Conservation (phyloP, 2,329 filamentous ascomycete species). For the Madurella mycetomatis region DNA sequence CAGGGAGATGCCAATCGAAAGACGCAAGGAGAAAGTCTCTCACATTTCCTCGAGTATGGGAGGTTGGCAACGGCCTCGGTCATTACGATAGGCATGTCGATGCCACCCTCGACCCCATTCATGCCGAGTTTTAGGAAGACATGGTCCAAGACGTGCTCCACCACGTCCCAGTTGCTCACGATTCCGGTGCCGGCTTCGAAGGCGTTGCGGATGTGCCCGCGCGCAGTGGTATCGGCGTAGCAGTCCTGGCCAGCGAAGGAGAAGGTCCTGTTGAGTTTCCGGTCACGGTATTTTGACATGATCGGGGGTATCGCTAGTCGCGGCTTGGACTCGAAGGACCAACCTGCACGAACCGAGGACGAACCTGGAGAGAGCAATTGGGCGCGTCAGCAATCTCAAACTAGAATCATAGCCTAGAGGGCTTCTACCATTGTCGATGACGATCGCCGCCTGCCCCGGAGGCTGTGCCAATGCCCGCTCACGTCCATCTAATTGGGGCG, state of each 20-base stretch:
- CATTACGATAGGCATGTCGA: constrained; percentile 88
- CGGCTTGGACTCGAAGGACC: constrained; percentile 86
- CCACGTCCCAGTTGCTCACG: constrained; percentile 95
- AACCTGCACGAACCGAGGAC: constrained; percentile 83
- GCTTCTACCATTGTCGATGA: constrained; percentile 88
- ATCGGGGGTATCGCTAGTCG: constrained; percentile 79
- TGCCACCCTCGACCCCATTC: constrained; percentile 65
- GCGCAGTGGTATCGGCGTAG: constrained; percentile 88
- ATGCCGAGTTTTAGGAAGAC: constrained; percentile 91
- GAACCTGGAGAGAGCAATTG: constrained; percentile 57
- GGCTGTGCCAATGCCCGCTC: constrained; percentile 57
- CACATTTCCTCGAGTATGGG: constrained; percentile 82
- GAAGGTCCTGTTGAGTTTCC: constrained; percentile 87
- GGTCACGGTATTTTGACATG: constrained; percentile 91
- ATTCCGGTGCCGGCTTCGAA: constrained; percentile 90
- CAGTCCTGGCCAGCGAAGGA: constrained; percentile 90
- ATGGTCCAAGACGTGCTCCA: constrained; percentile 93
- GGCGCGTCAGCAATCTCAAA: constrained; percentile 15
- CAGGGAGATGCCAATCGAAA: constrained; percentile 26
- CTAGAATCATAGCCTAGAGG: neutral
- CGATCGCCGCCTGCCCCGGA: constrained; percentile 67
- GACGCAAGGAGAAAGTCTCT: constrained; percentile 31
- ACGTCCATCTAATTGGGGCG: constrained; percentile 62
- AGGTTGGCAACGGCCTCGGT: constrained; percentile 93
- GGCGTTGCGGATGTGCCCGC: constrained; percentile 82